Percentiles rank a stretch among this genome's conserved stretches.
These are phyloP conservation scores for Suillus tomentosus DNA, from an alignment of 768 basidiomycete species.

Conservation along the genomic window DNA sequence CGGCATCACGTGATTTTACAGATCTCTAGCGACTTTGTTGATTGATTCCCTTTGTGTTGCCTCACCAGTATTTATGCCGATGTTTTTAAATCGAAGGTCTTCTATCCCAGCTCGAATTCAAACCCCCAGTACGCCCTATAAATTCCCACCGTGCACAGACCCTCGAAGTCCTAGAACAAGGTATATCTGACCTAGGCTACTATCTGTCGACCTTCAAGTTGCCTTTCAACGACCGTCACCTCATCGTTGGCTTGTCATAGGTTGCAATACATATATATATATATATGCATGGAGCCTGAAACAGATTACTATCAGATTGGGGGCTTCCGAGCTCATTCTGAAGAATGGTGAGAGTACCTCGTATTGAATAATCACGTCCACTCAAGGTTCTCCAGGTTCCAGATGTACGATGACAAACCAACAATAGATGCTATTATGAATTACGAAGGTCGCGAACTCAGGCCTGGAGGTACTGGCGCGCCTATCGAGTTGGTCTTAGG, in stretches of 20 bases:
- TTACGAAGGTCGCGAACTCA: conserved; percentile 31
- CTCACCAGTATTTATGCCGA: conserved; percentile 1
- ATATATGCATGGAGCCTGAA: conserved; percentile 3
- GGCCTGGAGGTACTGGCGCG: conserved; percentile 25
- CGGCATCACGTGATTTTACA: background rate
- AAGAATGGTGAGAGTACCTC: conserved; percentile 23
- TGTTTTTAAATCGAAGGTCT: conserved; percentile 1
- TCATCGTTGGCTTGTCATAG: background rate
- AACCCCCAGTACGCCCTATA: background rate
- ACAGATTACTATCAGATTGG: conserved; percentile 31
- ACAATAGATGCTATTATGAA: conserved; percentile 32
- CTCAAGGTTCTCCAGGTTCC: conserved; percentile 25
- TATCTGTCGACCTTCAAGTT: background rate
- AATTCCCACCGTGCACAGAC: conserved; percentile 4
- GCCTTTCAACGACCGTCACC: background rate
- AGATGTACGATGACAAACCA: conserved; percentile 37
- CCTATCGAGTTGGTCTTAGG: conserved; percentile 48
- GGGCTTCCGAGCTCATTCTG: conserved; percentile 31
- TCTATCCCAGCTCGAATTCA: background rate
- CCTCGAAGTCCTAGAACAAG: background rate
- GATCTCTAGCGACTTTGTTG: background rate
- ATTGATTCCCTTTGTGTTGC: conserved; percentile 1
- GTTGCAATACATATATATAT: conserved; percentile 1
- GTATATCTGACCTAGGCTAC: background rate
- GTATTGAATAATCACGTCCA: background rate